Evolutionary conservation across 192 early-diverging fungal genomes (phyloP), one percentile per base, ranked within the genome.

Genomic region (Coemansia sp.): DNA sequence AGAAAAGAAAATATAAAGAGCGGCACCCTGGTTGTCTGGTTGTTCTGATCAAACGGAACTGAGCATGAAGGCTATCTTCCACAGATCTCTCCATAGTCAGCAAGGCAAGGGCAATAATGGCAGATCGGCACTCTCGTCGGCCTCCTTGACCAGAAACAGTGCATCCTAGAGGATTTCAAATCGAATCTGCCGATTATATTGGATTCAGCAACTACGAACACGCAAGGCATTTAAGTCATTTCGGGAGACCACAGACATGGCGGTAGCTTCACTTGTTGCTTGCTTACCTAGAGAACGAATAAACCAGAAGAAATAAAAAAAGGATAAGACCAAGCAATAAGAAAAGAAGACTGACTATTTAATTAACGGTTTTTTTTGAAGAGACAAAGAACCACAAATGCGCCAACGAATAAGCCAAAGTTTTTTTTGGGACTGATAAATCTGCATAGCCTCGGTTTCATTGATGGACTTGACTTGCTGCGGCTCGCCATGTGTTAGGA

Each of bases 271-370:
- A 49, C 6, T n/a, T n/a, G 6, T 12, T 7, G 49, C n/a, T n/a
- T 21, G 49, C 49, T 52, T 52, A 52, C 49, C 49, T 52, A 52
- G 49, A 52, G 49, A 52, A 22, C 11, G 21, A 22, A 52, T 52
- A 52, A 52, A 22, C 11, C 49, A 22, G 19, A 52, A 52, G 1
- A 5, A 49, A 49, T n/a, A 3, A 49, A 18, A 9, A 32, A 48
- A 48, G 51, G 22, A 64, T 11, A 21, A 8, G 21, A 43, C 32
- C 32, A 32, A 2, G 32, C 32, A 32, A 32, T 21, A 43, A 26
- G 46, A 2, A 45, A 45, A 52, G 18, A 41, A 41, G 21, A 45
- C 13, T 62, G 41, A 12, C 60, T 62, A 62, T 16, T 8, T 22
- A 22, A 26, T 52, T 52, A 22, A 52, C 49, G 49, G 22, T 22